phyloP scores from a whole-genome alignment of 2,329 filamentous ascomycete species.

The Coniochaeta pulveracea region DNA sequence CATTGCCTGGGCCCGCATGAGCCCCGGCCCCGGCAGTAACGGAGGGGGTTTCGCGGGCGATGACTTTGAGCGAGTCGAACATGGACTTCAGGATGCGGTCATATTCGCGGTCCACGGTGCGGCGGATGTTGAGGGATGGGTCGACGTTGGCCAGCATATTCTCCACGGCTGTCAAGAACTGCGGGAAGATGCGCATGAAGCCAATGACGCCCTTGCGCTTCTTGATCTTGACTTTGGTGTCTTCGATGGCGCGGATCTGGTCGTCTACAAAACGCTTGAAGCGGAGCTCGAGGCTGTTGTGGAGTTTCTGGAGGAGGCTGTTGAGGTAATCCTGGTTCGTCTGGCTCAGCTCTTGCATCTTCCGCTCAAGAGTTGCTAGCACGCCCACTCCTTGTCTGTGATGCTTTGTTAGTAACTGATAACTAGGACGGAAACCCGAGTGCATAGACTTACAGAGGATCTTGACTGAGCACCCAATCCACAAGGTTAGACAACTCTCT shows the following conservation, averaged over 20 bases:
- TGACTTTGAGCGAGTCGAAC: slow-evolving; percentile 95
- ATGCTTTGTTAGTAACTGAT: neutral
- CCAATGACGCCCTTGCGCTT: slow-evolving; percentile 94
- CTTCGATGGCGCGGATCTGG: slow-evolving; percentile 90
- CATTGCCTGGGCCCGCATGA: slow-evolving; percentile 10
- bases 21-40: slow-evolving; percentile 26
- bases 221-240: slow-evolving; percentile 98
- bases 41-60: slow-evolving; percentile 60
- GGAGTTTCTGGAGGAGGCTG: slow-evolving; percentile 64
- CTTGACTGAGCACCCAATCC: slow-evolving; percentile 70
- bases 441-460: slow-evolving; percentile 59
- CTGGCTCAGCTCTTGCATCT: slow-evolving; percentile 68
- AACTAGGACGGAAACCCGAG: neutral
- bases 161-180: slow-evolving; percentile 73
- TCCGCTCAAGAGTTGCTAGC: slow-evolving; percentile 68
- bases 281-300: slow-evolving; percentile 59
- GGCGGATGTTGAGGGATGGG: slow-evolving; percentile 51
- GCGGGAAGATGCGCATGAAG: slow-evolving; percentile 88
- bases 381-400: slow-evolving; percentile 79
- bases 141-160: slow-evolving; percentile 61
- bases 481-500: slow-evolving; percentile 68
- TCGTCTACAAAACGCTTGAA: slow-evolving; percentile 90
- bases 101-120: slow-evolving; percentile 78
- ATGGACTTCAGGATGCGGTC: slow-evolving; percentile 82
- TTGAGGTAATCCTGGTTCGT: slow-evolving; percentile 90